Evolutionary conservation across 1,139 yeast genomes (phyloP).

Genomic region (Sporopachydermia cereana): DNA sequence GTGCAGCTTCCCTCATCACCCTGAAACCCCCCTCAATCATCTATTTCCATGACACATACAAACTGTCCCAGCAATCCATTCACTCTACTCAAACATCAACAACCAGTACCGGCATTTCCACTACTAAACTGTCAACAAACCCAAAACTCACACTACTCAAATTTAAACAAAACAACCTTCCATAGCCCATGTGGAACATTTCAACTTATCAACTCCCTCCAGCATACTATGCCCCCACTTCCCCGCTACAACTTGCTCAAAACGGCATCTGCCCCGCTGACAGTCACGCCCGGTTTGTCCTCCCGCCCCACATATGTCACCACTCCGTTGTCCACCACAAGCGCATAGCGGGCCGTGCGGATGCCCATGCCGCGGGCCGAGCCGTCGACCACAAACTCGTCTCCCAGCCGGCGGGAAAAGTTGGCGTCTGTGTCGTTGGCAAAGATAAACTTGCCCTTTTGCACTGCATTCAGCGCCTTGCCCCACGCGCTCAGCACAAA

Average conservation of each 20-base stretch:
- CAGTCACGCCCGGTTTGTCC: constrained; percentile 36
- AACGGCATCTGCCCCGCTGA: constrained; percentile 37
- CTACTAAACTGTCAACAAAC: too few relatives aligned
- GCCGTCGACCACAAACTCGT: constrained; percentile 30
- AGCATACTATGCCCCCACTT: too few relatives aligned
- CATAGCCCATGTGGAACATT: too few relatives aligned
- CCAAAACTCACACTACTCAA: too few relatives aligned
- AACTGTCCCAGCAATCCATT: too few relatives aligned
- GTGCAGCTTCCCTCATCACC: too few relatives aligned
- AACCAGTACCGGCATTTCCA: too few relatives aligned
- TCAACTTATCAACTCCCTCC: too few relatives aligned
- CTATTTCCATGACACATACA: too few relatives aligned
- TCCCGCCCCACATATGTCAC: constrained; percentile 44
- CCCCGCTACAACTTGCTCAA: constrained; percentile 27
- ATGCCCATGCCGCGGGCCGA: constrained; percentile 35
- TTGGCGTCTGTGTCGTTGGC: constrained; percentile 46
- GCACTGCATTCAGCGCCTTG: constrained; percentile 35
- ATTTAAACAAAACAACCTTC: too few relatives aligned
- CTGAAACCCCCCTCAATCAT: too few relatives aligned
- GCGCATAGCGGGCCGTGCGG: constrained; percentile 50
- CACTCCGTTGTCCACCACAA: constrained; percentile 44
- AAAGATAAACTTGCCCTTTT: constrained; percentile 37
- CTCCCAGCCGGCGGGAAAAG: constrained; percentile 39
- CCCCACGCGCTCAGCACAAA: constrained; percentile 62
- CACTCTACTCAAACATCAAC: too few relatives aligned